Evolutionary conservation across 495 filamentous ascomycete species (phyloP), one percentile per base, ranked within the genome.

Genomic region (Thermothielavioides terrestris): DNA sequence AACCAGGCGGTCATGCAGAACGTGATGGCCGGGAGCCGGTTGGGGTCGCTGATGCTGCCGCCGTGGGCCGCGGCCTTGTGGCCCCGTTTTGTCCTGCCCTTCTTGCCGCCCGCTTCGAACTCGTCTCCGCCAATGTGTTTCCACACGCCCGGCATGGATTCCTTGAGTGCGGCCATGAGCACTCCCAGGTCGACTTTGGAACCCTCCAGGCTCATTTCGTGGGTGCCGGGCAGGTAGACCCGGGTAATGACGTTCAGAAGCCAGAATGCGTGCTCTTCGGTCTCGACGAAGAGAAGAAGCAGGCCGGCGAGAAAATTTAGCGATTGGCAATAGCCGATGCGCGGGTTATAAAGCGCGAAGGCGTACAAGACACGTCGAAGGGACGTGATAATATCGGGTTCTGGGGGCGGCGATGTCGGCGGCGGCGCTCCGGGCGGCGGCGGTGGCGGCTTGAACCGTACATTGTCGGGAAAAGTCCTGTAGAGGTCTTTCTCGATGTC

Each of bases 1-100:
- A 98, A 94, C 92, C 92, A 98, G n/a, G 89, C 84, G 1, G 90
- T 95, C 59, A 90, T 84, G 52, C 89, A 91, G 2, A 98, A 77
- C 8, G 88, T 90, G 56, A 98, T 89, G 10, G 92, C 87, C 0
- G 92, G 92, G 7, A 95, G 71, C 2, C 85, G 80, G 18, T 68
- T 69, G 2, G 71, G 62, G 46, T 74, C 71, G 53, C 46, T 59
- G 35, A 59, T 46, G 34, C 50, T 53, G 23, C 39, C 52, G 18
- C 27, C 18, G 21, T 36, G 28, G 20, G 21, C 55, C 52, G 20
- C 59, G 60, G 22, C 46, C 28, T 31, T 50, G 35, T 52, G 21
- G 11, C 49, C 51, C 14, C 55, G 54, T 18, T 42, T 54, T 8
- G 42, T 51, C 11, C 77, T 75, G 52, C 69, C 70, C 28, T 76